Base-by-base conservation (phyloP, 257 asterid genomes). In the Anisodus acutangulus region DNA sequence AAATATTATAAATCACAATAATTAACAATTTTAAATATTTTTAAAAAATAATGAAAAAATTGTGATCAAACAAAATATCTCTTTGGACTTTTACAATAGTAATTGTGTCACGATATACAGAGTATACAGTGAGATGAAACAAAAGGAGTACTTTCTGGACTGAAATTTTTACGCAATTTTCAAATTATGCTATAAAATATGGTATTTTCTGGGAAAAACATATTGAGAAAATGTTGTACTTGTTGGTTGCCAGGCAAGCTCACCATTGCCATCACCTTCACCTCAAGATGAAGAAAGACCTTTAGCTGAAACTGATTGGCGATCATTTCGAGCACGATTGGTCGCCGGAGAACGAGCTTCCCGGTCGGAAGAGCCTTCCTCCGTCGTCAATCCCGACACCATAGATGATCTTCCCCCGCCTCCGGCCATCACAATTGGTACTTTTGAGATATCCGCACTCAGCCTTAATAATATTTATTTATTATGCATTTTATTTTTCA, bases 271-370 rank as follows among this genome's bases (percentile, higher is more conserved):
- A 49, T 87, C 90, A 26, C 85, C 90, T 59, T 85, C 96, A 26
- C 92, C 95, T 1, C 89, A 72, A 70, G 97, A 94, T 43, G 95
- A 92, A 78, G 89, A 87, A 10, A 91, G 88, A 43, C 78, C 85
- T 8, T 78, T 54, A 63, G 71, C 79, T 19, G 87, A 76, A 11
- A 83, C 91, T 16, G 99, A 95, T 83, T 95, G 99, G 99, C 88
- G 98, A 86, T 82, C 95, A 80, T 92, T 94, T 84, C 81, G 99
- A 60, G 98, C 99, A 19, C 86, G 90, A 31, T 83, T 95, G 68
- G 94, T 93, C 0, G 98, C 95, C 54, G 79, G 85, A 26, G 94
- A 94, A 79, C 85, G 82, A 57, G 66, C 86, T 66, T 51, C 39
- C 3, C 76, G 35, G 26, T 12, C 84, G 1, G 70, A 71, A 66